These are phyloP conservation scores for Nitzschia sp. DNA, from an alignment of 108 stramenopile genomes.

Conservation along the genomic window DNA sequence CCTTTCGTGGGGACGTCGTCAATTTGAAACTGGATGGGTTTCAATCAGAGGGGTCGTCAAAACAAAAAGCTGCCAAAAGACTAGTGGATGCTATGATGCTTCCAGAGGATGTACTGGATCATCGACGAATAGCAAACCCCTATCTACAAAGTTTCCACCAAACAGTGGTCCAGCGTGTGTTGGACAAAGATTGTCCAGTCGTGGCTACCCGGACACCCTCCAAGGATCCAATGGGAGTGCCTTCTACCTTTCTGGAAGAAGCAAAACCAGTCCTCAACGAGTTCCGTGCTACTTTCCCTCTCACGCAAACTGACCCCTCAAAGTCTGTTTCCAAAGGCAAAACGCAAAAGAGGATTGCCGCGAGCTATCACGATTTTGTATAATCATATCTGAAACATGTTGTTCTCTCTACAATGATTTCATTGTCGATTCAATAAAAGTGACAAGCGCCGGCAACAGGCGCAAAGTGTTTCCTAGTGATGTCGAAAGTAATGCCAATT, in stretches of 20 bases:
- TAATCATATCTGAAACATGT: neutral
- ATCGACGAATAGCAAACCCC: conserved; percentile 50
- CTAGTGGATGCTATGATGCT: conserved; percentile 76
- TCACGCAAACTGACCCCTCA: conserved; percentile 3
- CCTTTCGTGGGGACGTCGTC: conserved; percentile 74
- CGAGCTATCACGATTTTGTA: conserved; percentile 14
- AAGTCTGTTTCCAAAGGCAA: neutral
- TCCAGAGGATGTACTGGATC: conserved; percentile 52
- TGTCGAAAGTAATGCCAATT: neutral
- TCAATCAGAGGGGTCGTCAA: conserved; percentile 15
- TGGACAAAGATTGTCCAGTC: conserved; percentile 20
- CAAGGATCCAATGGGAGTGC: conserved; percentile 35
- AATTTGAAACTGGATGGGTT: conserved; percentile 16
- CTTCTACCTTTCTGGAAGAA: conserved; percentile 15
- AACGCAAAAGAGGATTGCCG: neutral
- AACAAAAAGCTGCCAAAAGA: conserved; percentile 48
- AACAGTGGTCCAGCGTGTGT: conserved; percentile 45
- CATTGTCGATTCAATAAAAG: too few species aligned
- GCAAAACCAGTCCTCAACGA: conserved; percentile 24
- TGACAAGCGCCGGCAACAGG: neutral
- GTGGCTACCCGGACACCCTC: conserved; percentile 19
- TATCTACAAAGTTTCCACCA: conserved; percentile 43
- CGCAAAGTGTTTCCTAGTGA: neutral
- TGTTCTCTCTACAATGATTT: too few species aligned
- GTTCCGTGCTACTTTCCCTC: conserved; percentile 31